Evolutionary conservation across 106 monocot genomes (phyloP), one percentile per base, ranked within the genome.

Genomic region (Acorus calamus): DNA sequence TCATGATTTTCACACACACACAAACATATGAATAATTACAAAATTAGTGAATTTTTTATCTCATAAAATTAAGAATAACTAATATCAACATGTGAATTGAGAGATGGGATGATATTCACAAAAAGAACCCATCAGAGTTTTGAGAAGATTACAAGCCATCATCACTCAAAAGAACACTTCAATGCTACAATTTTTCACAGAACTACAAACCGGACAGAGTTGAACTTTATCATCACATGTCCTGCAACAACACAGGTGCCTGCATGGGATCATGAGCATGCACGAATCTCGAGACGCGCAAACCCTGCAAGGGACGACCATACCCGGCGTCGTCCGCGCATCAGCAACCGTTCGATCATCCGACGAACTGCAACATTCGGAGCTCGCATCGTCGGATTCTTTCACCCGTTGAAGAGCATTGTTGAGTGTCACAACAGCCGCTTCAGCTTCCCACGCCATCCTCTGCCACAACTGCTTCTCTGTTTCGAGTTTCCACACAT

Each of bases 241-340:
- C 57, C 59, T 73, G 72, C 72, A 73, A 41, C 49, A 49, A 52
- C 72, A 64, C 4, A 73, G 43, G 59, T 73, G 65, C 3, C 49
- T 56, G 49, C 65, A 73, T 5, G 72, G 65, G 6, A 73, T 4
- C 9, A 65, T 6, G 5, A 65, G 47, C 53, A 71, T 51, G 49
- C 72, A 73, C 5, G 65, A 47, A 51, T 56, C 47, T 10, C 49
- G 50, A 65, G 57, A 57, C 10, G n/a, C 57, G 59, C 72, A 73
- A 41, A 4, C 11, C 65, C 42, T 58, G 57, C 65, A 73, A 49
- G 44, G 67, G 11, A 10, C 11, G 7, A 11, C 10, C 8, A 28
- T 28, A 28, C 28, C 28, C 28, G 0, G 0, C 28, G 28, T 42
- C 59, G 7, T 5, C 43, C 6, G 43, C 42, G 8, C 42, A 43